Base-by-base conservation (phyloP, 129 eudicot genomes). In the Flaveria bidentis region DNA sequence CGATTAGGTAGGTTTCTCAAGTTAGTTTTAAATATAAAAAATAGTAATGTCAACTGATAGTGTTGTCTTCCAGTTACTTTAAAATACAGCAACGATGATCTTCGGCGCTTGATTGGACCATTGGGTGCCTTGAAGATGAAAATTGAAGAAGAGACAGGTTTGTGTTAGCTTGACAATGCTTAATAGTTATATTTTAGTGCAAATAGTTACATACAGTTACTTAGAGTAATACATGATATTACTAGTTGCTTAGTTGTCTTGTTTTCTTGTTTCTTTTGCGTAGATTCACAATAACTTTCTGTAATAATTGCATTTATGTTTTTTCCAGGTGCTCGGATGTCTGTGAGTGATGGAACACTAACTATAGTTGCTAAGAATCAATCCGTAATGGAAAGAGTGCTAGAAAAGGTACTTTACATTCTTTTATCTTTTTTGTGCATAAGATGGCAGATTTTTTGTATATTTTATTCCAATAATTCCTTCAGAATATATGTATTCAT, bases 61-160 rank as follows among this genome's bases (percentile, higher is more conserved):
- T 26, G 67, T 13, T 65, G 22, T 58, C 47, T 45, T 86, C 81
- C 84, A 94, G 98, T 79, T 77, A 88, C 84, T 30, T 84, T 89
- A 81, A 88, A 84, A 83, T 94, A 91, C 72, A 86, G 80, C 88
- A 94, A 94, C 66, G 98, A 94, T 62, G 88, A 86, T 68, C 81
- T 94, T 67, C 93, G 97, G 51, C 96, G 90, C 56, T 79, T 94
- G 80, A 86, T 94, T 86, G 98, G 98, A 71, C 98, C 97, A 8
- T 86, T 94, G 71, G 98, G 97, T 73, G 90, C 88, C 71, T 75
- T 93, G 76, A 94, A 94, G 89, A 84, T 81, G 83, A 91, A 88
- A 85, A 87, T 93, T 67, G 98, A 93, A 83, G 96, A 87, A 74
- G 93, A 90, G 79, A 93, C 98, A 85, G 98, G 98, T 90, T 6